Conservation (phyloP, 306 rosid species). For the Medicago ruthenica region DNA sequence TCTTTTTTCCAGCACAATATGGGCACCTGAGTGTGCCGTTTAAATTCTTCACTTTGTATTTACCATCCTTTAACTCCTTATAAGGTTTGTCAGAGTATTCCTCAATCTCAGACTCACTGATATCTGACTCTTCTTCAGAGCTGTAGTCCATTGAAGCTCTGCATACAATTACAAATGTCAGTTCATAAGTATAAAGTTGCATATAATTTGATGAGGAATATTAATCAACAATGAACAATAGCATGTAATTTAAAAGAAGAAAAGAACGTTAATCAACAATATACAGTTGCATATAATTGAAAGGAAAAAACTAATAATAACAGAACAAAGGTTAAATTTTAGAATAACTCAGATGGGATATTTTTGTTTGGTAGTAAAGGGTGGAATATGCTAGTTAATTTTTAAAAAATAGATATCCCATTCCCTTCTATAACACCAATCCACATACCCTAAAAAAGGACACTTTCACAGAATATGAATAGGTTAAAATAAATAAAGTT, state of each 20-base stretch:
- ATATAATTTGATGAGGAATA: slow-evolving; percentile 4
- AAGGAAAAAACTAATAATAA: too few species aligned
- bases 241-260: neutral
- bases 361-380: too few species aligned
- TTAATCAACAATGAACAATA: neutral
- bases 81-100: slow-evolving; percentile 83
- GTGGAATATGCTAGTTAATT: too few species aligned
- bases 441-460: too few species aligned
- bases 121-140: slow-evolving; percentile 88
- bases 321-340: too few species aligned
- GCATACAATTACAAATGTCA: slow-evolving; percentile 31
- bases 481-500: too few species aligned
- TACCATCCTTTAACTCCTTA: slow-evolving; percentile 64
- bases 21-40: slow-evolving; percentile 92
- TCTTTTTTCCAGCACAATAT: slow-evolving; percentile 94
- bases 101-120: slow-evolving; percentile 88
- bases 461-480: too few species aligned
- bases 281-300: neutral
- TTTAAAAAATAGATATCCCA: too few species aligned
- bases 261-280: slow-evolving; percentile 1
- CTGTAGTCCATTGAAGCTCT: slow-evolving; percentile 59
- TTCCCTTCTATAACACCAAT: too few species aligned
- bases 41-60: slow-evolving; percentile 62
- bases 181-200: slow-evolving; percentile 21
- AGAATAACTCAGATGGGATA: too few species aligned